A percentile compares a stretch with the other conserved stretches of the same genome.
Evolutionary conservation across 345 rosid species (phyloP).

Genomic region (Linum lewisii): DNA sequence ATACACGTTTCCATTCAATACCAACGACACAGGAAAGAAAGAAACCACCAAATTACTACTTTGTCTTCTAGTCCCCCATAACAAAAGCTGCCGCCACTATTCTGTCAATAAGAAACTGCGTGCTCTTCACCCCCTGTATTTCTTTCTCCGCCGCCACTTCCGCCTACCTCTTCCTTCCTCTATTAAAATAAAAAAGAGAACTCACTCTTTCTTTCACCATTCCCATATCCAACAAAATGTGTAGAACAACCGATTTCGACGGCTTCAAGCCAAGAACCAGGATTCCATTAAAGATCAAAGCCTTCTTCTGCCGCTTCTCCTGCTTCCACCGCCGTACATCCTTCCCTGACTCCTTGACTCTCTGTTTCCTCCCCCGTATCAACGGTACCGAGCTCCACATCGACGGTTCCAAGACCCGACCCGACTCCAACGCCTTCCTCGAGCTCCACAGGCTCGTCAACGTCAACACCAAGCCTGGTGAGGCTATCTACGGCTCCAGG

Average conservation of each 20-base stretch:
- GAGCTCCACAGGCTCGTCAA: constrained; percentile 49
- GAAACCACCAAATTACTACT: too few species aligned
- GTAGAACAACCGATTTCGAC: constrained; percentile 39
- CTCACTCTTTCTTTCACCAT: background rate
- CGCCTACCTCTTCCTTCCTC: too few species aligned
- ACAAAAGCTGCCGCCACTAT: too few species aligned
- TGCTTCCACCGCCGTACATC: constrained; percentile 12
- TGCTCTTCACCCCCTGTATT: too few species aligned
- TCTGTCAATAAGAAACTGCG: too few species aligned
- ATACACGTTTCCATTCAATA: too few species aligned
- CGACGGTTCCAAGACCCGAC: constrained; percentile 47
- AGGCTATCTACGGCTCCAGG: constrained; percentile 47
- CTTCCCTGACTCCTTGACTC: constrained; percentile 56
- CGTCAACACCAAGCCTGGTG: constrained; percentile 19
- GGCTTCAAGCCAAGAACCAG: constrained; percentile 13
- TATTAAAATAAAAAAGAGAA: background rate
- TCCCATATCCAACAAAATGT: constrained; percentile 28
- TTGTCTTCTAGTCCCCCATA: too few species aligned
- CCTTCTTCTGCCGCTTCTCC: constrained; percentile 48
- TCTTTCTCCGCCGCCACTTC: too few species aligned
- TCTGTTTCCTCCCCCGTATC: constrained; percentile 56
- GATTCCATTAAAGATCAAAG: constrained; percentile 33
- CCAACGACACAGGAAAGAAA: too few species aligned
- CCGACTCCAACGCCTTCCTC: constrained; percentile 50
- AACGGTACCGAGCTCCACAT: constrained; percentile 41